Percentiles rank a stretch among this genome's conserved stretches.
Evolutionary conservation across 164 flowering plant genomes (phyloP).

Genomic region (Malania oleifera): DNA sequence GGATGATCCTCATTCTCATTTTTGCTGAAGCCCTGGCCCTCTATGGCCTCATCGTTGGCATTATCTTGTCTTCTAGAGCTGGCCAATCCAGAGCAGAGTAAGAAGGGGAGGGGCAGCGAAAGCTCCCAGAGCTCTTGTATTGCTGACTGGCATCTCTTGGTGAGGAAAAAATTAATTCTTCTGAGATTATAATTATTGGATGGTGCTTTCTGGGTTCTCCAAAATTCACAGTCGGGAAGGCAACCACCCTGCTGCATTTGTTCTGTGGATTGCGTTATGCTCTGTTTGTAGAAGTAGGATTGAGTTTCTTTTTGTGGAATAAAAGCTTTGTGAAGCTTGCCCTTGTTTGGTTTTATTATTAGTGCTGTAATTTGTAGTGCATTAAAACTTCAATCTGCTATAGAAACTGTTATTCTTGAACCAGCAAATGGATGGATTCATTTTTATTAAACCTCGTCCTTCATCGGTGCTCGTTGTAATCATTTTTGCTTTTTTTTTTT

Average conservation of each 20-base stretch:
- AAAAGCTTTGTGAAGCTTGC: constrained; percentile 23
- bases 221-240: constrained; percentile 1
- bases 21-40: constrained; percentile 62
- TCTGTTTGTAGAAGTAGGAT: constrained; percentile 20
- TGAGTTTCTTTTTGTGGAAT: constrained; percentile 9
- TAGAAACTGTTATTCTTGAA: constrained; percentile 9
- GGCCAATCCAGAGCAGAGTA: constrained; percentile 59
- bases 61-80: constrained; percentile 57
- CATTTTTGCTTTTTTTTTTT: too few species aligned
- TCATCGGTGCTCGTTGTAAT: too few species aligned
- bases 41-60: constrained; percentile 57
- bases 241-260: not conserved
- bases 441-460: too few species aligned
- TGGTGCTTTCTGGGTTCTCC: constrained; percentile 4
- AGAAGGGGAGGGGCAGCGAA: constrained; percentile 15
- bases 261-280: constrained; percentile 3
- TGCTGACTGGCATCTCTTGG: not conserved
- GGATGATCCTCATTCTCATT: constrained; percentile 62
- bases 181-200: constrained; percentile 7
- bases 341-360: constrained; percentile 1
- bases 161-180: not conserved
- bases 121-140: constrained; percentile 14
- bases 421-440: constrained; percentile 12
- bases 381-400: constrained; percentile 8
- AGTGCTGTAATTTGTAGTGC: constrained; percentile 9